Conservation (phyloP, 2,329 filamentous ascomycete genomes). For the Penicillium brasilianum region DNA sequence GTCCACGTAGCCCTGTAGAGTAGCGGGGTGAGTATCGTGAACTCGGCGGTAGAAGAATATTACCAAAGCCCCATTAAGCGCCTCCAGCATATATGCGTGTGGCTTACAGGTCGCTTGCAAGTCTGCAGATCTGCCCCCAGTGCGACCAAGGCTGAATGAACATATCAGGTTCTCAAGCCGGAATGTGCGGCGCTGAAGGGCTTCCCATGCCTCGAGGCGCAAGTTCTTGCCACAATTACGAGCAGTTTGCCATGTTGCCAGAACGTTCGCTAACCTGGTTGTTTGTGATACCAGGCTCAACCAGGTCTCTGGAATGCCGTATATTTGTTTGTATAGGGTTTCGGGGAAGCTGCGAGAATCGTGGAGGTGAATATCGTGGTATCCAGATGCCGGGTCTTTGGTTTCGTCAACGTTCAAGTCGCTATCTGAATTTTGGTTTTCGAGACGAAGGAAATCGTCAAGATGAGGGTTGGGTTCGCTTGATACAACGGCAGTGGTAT, state of each 20-base stretch:
- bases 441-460: constrained; percentile 49
- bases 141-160: constrained; percentile 33
- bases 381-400: constrained; percentile 40
- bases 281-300: constrained; percentile 52
- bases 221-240: constrained; percentile 17
- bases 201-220: constrained; percentile 34
- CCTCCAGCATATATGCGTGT: constrained; percentile 43
- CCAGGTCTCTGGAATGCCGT: constrained; percentile 53
- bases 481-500: neutral
- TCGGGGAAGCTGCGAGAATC: constrained; percentile 40
- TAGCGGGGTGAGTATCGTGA: constrained; percentile 45
- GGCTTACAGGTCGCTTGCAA: constrained; percentile 23
- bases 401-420: constrained; percentile 47
- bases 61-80: constrained; percentile 47
- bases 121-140: constrained; percentile 16
- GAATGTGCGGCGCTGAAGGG: constrained; percentile 35
- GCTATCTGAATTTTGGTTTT: constrained; percentile 40
- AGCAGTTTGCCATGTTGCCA: constrained; percentile 35
- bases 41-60: constrained; percentile 52
- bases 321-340: constrained; percentile 49
- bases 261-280: constrained; percentile 48
- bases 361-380: constrained; percentile 49
- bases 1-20: constrained; percentile 47
- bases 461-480: constrained; percentile 37
- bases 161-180: constrained; percentile 44